These are phyloP conservation scores for Panaeolus cyanescens DNA, from an alignment of 768 basidiomycete species.

Conservation along the genomic window DNA sequence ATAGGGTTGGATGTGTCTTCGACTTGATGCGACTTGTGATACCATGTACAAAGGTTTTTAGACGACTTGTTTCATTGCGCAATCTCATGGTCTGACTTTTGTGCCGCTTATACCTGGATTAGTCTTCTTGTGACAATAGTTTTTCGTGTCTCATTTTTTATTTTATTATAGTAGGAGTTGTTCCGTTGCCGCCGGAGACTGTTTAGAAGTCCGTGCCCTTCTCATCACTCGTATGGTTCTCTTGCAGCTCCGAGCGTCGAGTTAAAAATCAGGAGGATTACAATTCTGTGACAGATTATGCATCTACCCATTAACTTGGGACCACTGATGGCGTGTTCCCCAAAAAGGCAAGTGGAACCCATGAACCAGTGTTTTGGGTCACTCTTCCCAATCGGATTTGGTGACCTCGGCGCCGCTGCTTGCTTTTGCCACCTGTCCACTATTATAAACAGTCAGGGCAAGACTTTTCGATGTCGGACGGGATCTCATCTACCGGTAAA, in stretches of 20 bases:
- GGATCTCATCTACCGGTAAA: background rate
- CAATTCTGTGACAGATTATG: constrained; percentile 3
- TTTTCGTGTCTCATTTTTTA: too few species aligned
- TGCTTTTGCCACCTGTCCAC: constrained; percentile 1
- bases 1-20: too few species aligned
- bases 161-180: background rate
- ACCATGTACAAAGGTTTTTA: too few species aligned
- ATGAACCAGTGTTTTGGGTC: background rate
- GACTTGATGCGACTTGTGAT: too few species aligned
- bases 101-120: too few species aligned
- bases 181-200: background rate
- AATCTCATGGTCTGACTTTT: too few species aligned
- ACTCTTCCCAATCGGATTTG: constrained; percentile 2
- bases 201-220: background rate
- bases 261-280: background rate
- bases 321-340: background rate
- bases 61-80: too few species aligned
- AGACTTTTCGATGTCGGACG: background rate
- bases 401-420: constrained; percentile 1
- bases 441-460: background rate
- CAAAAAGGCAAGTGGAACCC: background rate
- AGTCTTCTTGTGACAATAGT: too few species aligned
- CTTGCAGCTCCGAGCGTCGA: background rate
- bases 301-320: background rate
- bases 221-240: constrained; percentile 1